These are phyloP conservation scores for Candida boidinii DNA, from an alignment of 805 yeast genomes.

Conservation along the genomic window DNA sequence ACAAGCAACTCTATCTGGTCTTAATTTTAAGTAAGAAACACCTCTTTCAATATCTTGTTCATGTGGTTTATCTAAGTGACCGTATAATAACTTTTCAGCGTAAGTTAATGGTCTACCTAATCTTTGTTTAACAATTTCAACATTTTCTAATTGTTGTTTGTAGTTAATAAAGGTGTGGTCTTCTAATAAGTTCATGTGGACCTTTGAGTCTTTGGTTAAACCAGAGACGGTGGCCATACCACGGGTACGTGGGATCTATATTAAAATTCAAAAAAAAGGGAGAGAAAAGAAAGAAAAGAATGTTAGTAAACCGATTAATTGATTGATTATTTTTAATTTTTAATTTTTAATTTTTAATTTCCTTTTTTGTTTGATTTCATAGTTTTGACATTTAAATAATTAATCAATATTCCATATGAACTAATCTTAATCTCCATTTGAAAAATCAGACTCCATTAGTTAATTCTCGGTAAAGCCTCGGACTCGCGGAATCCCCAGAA, in stretches of 20 bases:
- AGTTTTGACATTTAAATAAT: too few species aligned
- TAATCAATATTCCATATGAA: too few species aligned
- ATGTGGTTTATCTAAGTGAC: slow-evolving; percentile 85
- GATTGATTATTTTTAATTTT: background rate
- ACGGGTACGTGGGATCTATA: slow-evolving; percentile 24
- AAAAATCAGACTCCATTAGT: too few species aligned
- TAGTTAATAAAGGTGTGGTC: slow-evolving; percentile 81
- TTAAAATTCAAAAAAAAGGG: background rate
- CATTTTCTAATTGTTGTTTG: slow-evolving; percentile 83
- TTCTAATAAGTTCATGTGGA: slow-evolving; percentile 52
- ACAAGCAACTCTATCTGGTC: slow-evolving; percentile 98
- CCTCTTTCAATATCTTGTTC: slow-evolving; percentile 74
- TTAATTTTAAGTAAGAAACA: slow-evolving; percentile 77
- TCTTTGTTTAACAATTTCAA: slow-evolving; percentile 67
- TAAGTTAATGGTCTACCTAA: slow-evolving; percentile 78
- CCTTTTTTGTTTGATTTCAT: too few species aligned
- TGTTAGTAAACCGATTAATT: background rate
- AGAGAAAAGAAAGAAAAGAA: background rate
- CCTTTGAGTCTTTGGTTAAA: slow-evolving; percentile 46
- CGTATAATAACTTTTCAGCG: slow-evolving; percentile 90
- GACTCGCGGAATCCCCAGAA: too few species aligned
- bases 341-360: too few species aligned
- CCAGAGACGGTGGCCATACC: slow-evolving; percentile 43
- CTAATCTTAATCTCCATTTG: too few species aligned
- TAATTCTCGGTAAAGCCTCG: too few species aligned